Percentiles rank a stretch among this genome's conserved stretches.
phyloP scores from a whole-genome alignment of 352 stramenopile genomes.

The Globisporangium radiosum region DNA sequence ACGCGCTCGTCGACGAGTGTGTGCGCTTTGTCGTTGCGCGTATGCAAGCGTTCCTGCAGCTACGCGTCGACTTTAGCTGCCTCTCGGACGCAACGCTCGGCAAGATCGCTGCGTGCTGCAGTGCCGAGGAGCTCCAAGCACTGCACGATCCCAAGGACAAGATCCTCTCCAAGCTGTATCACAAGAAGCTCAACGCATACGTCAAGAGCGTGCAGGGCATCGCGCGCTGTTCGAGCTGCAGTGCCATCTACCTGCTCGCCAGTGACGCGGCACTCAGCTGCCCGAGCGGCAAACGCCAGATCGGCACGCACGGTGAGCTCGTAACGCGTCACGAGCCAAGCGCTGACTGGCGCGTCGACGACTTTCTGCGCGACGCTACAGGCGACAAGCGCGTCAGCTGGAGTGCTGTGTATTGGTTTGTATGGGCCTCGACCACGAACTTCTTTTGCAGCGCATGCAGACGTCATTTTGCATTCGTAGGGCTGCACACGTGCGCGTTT shows the following conservation, averaged over 20 bases:
- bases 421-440: constrained; percentile 61
- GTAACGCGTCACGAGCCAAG: constrained; percentile 35
- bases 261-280: constrained; percentile 24
- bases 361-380: constrained; percentile 34
- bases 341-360: constrained; percentile 33
- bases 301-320: constrained; percentile 46
- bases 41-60: constrained; percentile 76
- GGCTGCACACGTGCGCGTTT: constrained; percentile 37
- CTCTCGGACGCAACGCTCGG: constrained; percentile 68
- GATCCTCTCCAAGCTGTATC: constrained; percentile 77
- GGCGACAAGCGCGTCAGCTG: constrained; percentile 42
- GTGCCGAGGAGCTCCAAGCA: constrained; percentile 44
- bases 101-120: constrained; percentile 62
- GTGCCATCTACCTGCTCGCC: constrained; percentile 29
- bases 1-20: constrained; percentile 79
- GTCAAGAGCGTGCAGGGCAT: constrained; percentile 15
- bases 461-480: constrained; percentile 28
- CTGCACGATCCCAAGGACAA: constrained; percentile 84
- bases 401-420: constrained; percentile 71
- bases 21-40: constrained; percentile 60
- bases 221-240: constrained; percentile 30
- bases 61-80: constrained; percentile 85
- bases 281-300: constrained; percentile 24
- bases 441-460: constrained; percentile 52
- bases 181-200: constrained; percentile 72